Evolutionary conservation across 225 moss, liverwort and hornwort species (phyloP).

Genomic region (Asterella californica): DNA sequence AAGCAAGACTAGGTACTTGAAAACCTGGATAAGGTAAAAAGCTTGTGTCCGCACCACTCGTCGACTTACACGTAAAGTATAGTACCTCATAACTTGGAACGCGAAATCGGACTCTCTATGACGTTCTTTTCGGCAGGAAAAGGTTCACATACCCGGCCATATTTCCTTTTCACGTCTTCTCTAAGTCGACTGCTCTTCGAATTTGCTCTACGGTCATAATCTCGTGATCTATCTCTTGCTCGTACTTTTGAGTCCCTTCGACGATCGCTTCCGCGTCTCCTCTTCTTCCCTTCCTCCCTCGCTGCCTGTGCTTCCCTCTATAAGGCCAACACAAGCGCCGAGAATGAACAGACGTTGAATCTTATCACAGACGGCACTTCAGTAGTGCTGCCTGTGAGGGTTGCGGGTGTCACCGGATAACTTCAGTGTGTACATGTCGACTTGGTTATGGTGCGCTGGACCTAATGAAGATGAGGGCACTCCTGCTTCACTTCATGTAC

Average conservation of each 20-base stretch:
- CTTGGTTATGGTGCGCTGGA: neutral
- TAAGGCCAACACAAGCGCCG: constrained; percentile 13
- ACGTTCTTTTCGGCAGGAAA: neutral
- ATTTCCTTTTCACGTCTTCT: constrained; percentile 29
- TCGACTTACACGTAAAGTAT: neutral
- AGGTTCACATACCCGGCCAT: constrained; percentile 39
- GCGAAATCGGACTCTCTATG: neutral
- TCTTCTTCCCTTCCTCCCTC: constrained; percentile 43
- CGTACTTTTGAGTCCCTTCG: constrained; percentile 20
- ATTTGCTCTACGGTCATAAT: constrained; percentile 38
- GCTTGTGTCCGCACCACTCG: neutral
- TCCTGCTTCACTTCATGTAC: neutral
- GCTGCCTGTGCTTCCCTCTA: constrained; percentile 36
- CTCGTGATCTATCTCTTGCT: constrained; percentile 21
- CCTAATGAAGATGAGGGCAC: neutral
- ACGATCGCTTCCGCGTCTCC: constrained; percentile 33
- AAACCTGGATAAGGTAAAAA: neutral
- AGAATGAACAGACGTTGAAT: constrained; percentile 8
- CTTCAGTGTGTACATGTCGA: neutral
- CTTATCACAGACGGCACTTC: neutral
- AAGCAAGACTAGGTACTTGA: neutral
- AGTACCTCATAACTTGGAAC: neutral
- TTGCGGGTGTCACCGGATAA: neutral
- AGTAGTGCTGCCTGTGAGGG: neutral
- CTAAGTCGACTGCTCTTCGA: constrained; percentile 28